Conservation (phyloP, 805 yeast species). For the Metschnikowia aberdeeniae region DNA sequence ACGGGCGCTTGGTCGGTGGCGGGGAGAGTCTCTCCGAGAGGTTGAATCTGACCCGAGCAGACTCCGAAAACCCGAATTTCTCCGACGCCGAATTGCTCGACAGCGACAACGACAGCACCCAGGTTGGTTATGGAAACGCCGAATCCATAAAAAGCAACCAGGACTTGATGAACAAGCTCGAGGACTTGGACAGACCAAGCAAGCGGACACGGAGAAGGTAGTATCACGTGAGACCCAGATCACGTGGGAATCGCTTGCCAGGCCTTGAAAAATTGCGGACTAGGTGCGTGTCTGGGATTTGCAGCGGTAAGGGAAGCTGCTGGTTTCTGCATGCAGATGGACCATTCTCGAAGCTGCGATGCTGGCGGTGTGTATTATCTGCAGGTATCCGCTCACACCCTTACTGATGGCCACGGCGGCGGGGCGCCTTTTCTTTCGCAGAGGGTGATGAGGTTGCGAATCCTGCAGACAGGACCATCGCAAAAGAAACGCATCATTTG, state of each 20-base stretch:
- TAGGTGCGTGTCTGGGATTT: background rate
- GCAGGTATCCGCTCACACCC: too few relatives aligned
- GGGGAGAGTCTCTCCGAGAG: conserved; percentile 16
- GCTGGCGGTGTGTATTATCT: too few relatives aligned
- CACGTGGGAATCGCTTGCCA: background rate
- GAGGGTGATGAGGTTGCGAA: conserved; percentile 4
- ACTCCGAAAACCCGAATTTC: conserved; percentile 1
- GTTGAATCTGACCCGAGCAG: conserved; percentile 11
- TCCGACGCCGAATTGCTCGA: conserved; percentile 7
- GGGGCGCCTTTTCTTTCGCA: background rate
- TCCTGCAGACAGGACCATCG: background rate
- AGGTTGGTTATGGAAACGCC: conserved; percentile 17
- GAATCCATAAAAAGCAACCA: conserved; percentile 10
- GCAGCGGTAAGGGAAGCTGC: background rate
- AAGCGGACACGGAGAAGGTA: conserved; percentile 6
- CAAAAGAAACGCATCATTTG: conserved; percentile 5
- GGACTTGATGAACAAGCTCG: conserved; percentile 15
- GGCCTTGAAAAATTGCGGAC: too few relatives aligned
- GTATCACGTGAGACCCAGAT: background rate
- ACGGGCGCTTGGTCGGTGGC: conserved; percentile 46
- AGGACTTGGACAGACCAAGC: conserved; percentile 10
- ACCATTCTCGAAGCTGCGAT: background rate
- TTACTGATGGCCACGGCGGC: too few relatives aligned
- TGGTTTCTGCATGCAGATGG: background rate
- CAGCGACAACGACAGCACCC: conserved; percentile 12